phyloP scores from a whole-genome alignment of 2,329 filamentous ascomycete species.

The Magnaporthiopsis incrustans region DNA sequence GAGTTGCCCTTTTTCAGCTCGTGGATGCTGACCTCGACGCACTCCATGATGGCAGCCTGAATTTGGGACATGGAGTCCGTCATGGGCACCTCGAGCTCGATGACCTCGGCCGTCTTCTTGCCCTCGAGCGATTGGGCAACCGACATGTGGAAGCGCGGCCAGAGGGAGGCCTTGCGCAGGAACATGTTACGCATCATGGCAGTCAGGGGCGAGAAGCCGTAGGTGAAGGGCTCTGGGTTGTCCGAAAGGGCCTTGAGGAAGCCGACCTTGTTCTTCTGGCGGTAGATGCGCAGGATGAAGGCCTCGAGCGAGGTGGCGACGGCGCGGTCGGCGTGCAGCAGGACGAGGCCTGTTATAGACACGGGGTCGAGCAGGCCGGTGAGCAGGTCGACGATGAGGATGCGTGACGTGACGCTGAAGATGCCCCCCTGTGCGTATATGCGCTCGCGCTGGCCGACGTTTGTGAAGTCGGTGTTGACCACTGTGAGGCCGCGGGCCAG shows the following conservation, averaged over 20 bases:
- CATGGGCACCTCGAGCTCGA: constrained; percentile 94
- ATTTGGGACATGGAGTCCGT: constrained; percentile 89
- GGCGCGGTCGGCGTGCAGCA: constrained; percentile 83
- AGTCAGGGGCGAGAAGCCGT: constrained; percentile 78
- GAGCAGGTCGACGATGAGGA: constrained; percentile 86
- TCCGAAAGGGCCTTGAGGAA: constrained; percentile 97
- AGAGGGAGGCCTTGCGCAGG: constrained; percentile 77
- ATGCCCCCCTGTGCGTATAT: constrained; percentile 86
- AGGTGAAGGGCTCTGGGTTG: constrained; percentile 81
- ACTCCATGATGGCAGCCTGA: constrained; percentile 90
- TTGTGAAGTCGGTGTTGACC: constrained; percentile 92
- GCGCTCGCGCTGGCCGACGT: constrained; percentile 78
- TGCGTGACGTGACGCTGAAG: constrained; percentile 92
- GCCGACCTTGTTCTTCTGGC: constrained; percentile 87
- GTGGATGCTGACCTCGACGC: constrained; percentile 87
- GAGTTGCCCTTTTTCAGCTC: constrained; percentile 88
- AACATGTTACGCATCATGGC: constrained; percentile 93
- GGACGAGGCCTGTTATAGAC: constrained; percentile 77
- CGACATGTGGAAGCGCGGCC: constrained; percentile 87
- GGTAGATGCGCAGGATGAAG: constrained; percentile 88
- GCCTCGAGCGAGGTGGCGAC: constrained; percentile 84
- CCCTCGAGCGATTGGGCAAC: constrained; percentile 87
- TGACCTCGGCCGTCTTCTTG: constrained; percentile 88
- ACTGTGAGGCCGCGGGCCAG: constrained; percentile 79
- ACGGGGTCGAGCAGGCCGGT: constrained; percentile 75